These are phyloP conservation scores for Rhododendron vialii DNA, from an alignment of 148 eudicot genomes.

Conservation along the genomic window DNA sequence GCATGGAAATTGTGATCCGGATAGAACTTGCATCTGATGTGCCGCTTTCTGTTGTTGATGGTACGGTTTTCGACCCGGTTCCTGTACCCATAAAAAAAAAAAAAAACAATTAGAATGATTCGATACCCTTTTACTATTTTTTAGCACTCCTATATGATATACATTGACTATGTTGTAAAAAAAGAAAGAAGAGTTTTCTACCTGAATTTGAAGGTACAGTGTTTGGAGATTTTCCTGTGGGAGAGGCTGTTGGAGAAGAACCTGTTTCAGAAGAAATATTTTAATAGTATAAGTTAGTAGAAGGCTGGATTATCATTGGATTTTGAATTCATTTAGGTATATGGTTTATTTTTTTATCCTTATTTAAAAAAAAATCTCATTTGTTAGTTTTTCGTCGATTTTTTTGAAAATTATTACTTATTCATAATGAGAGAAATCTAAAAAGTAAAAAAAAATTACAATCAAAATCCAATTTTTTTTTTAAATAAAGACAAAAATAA, in stretches of 20 bases:
- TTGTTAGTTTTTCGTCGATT: too few relatives aligned
- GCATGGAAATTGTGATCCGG: conserved; percentile 18
- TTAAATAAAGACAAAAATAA: too few relatives aligned
- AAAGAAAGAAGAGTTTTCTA: not conserved
- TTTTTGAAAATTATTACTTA: too few relatives aligned
- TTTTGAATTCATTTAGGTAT: not conserved
- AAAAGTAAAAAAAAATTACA: too few relatives aligned
- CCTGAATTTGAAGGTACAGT: conserved; percentile 17
- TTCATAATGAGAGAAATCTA: too few relatives aligned
- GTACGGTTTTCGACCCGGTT: conserved; percentile 23
- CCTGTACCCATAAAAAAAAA: conserved; percentile 11
- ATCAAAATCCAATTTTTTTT: too few relatives aligned
- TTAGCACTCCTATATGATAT: not conserved
- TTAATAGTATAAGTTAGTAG: not conserved
- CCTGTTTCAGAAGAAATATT: conserved; percentile 25
- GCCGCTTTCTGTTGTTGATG: conserved; percentile 30
- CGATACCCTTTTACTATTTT: not conserved
- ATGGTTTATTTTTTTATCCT: too few relatives aligned
- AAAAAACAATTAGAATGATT: not conserved
- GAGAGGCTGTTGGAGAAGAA: conserved; percentile 34
- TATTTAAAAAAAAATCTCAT: too few relatives aligned
- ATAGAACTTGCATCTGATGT: conserved; percentile 33
- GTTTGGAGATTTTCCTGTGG: conserved; percentile 30
- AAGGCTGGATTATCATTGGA: not conserved
- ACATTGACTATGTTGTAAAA: not conserved